These are phyloP conservation scores for Plenodomus lindquistii DNA, from an alignment of 2,329 filamentous ascomycete species.

Conservation along the genomic window DNA sequence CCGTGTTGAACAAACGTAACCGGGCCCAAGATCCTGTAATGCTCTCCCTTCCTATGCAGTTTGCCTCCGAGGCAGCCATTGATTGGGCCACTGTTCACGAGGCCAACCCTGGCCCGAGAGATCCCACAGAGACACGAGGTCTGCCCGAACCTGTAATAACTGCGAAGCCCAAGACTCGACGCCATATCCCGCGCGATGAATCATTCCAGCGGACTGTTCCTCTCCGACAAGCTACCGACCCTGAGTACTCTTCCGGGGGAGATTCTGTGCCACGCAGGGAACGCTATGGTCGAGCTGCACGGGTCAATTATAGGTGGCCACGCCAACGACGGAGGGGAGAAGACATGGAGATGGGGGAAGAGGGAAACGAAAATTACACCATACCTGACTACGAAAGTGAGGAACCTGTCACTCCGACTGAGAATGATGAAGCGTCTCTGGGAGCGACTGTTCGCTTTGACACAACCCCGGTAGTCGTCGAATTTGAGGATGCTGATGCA, in stretches of 20 bases:
- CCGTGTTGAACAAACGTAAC: slow-evolving; percentile 30
- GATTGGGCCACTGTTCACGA: slow-evolving; percentile 26
- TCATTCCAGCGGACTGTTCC: neutral
- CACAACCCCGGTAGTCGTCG: slow-evolving; percentile 20
- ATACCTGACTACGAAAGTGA: slow-evolving; percentile 4
- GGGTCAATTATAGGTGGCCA: slow-evolving; percentile 35
- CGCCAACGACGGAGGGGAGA: slow-evolving; percentile 2
- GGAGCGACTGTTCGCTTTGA: slow-evolving; percentile 17
- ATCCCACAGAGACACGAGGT: neutral
- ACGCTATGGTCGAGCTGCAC: slow-evolving; percentile 27
- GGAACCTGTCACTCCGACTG: neutral
- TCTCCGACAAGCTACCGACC: slow-evolving; percentile 6
- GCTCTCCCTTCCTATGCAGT: slow-evolving; percentile 28
- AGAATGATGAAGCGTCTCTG: slow-evolving; percentile 11
- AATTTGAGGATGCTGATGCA: slow-evolving; percentile 26
- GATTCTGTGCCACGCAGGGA: slow-evolving; percentile 18
- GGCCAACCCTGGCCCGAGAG: slow-evolving; percentile 6
- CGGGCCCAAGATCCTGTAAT: slow-evolving; percentile 25
- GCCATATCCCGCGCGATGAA: neutral
- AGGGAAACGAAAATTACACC: neutral
- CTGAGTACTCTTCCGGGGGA: slow-evolving; percentile 23
- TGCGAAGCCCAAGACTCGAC: neutral
- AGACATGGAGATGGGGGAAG: neutral
- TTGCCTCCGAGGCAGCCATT: slow-evolving; percentile 26
- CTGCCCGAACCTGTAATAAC: neutral